Conservation (phyloP, 73 alveolate genomes). For the Paramecium sonneborni region DNA sequence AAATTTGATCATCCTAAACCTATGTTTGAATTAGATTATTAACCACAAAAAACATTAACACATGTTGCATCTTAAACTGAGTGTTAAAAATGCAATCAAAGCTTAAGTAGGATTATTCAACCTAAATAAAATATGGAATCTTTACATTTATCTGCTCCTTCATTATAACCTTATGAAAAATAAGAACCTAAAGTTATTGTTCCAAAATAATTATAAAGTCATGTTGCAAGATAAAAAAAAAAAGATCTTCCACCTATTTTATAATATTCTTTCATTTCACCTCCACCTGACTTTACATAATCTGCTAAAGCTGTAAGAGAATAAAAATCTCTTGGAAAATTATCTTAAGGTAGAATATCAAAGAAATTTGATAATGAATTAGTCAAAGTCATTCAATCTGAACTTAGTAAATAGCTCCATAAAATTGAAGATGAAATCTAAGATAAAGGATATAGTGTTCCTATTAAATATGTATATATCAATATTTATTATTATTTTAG, state of each 20-base stretch:
- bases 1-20: conserved; percentile 36
- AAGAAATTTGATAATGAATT: conserved; percentile 8
- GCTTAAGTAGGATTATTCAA: not conserved
- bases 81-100: conserved; percentile 38
- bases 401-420: not conserved
- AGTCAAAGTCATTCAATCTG: conserved; percentile 10
- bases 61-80: conserved; percentile 32
- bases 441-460: conserved; percentile 20
- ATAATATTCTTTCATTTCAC: not conserved
- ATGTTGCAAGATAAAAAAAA: not conserved
- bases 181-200: not conserved
- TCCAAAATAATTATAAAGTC: not conserved
- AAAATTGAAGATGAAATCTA: not conserved
- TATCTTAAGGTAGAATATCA: not conserved
- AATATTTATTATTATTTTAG: not conserved
- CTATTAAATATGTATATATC: conserved; percentile 2
- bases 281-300: not conserved
- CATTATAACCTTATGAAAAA: not conserved
- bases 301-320: not conserved
- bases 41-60: not conserved
- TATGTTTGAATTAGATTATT: conserved; percentile 15
- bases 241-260: conserved; percentile 27
- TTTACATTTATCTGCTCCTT: not conserved
- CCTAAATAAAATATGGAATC: not conserved
- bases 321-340: not conserved